Base-by-base conservation (phyloP, 2,329 filamentous ascomycete species). In the Fusarium secorum region DNA sequence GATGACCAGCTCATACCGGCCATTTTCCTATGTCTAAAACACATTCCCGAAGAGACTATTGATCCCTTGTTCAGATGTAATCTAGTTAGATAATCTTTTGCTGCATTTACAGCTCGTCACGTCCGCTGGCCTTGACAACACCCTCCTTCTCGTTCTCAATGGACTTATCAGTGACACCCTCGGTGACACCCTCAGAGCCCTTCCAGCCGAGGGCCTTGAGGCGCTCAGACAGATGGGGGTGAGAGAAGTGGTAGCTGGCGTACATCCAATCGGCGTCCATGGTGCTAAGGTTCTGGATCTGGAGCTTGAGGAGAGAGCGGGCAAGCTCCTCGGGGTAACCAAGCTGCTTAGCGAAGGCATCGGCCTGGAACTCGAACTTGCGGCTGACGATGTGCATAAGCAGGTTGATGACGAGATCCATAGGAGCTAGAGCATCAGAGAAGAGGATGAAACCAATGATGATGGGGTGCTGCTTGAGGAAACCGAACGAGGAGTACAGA, bases 181-280 rank as follows among this genome's bases (percentile, higher is more conserved):
- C 75, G 4, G 77, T 79, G 24, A 86, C 81, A 70, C 83, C 85
- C 65, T 83, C 80, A 20, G 81, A 83, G 54, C 93, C 90, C 78
- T 91, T 90, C 95, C 95, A 99, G 72, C 93, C 91, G 66, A 99
- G 87, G 3, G 95, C 96, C 81, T 93, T 93, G 76, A 99, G 86
- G 77, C 96, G 90, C 87, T 99, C 97, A 3, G 95, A 93, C 73
- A 99, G 85, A 74, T 98, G 98, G 2, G 96, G 96, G 83, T 99
- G 96, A 28, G 95, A 98, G 87, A 97, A 98, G 84, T 99, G 95
- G 86, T 98, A 99, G 83, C 92, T 97, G 58, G 96, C 96, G 82
- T 97, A 99, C 88, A 98, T 90, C 92, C 93, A 97, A 83, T 99
- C 97, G 32, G 96, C 96, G 77, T 99, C 96, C 95, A 99, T 98